A percentile compares a stretch with the other conserved stretches of the same genome.
Conservation (phyloP, 1,139 yeast genomes). For the Hyphopichia buzzinii region DNA sequence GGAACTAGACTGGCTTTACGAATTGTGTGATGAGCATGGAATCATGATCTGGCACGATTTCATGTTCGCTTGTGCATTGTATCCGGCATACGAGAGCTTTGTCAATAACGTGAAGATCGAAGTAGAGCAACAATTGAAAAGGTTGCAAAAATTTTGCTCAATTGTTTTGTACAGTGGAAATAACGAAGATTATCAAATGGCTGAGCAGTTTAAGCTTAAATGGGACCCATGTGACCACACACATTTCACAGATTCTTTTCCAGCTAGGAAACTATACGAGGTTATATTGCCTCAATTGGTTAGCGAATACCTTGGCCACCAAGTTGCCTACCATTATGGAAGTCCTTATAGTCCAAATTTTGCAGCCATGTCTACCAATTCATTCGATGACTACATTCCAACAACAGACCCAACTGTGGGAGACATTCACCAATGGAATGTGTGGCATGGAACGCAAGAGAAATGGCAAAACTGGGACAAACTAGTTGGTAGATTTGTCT, state of each 20-base stretch:
- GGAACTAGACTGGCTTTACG: constrained; percentile 40
- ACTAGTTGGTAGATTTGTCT: constrained; percentile 41
- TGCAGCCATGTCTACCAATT: too few relatives aligned
- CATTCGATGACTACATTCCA: not conserved
- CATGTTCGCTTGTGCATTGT: constrained; percentile 53
- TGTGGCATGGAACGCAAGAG: constrained; percentile 48
- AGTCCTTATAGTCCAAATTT: constrained; percentile 36
- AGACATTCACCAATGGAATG: constrained; percentile 50
- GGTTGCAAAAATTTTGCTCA: constrained; percentile 37
- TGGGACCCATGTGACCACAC: constrained; percentile 19
- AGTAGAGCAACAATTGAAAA: constrained; percentile 28
- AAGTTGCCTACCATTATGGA: constrained; percentile 38
- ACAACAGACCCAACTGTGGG: constrained; percentile 33
- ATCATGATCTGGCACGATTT: constrained; percentile 51
- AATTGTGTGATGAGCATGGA: constrained; percentile 43
- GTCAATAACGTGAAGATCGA: constrained; percentile 30
- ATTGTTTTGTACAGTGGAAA: constrained; percentile 40
- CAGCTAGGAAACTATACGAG: constrained; percentile 42
- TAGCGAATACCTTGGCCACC: constrained; percentile 10
- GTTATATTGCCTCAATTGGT: constrained; percentile 29
- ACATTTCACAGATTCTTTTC: constrained; percentile 24
- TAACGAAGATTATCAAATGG: constrained; percentile 48
- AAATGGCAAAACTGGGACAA: constrained; percentile 42
- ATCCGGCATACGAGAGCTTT: constrained; percentile 35
- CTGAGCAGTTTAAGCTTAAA: constrained; percentile 29